Base-by-base conservation (phyloP, 345 rosid genomes). In the Cardamine chenopodiifolia region DNA sequence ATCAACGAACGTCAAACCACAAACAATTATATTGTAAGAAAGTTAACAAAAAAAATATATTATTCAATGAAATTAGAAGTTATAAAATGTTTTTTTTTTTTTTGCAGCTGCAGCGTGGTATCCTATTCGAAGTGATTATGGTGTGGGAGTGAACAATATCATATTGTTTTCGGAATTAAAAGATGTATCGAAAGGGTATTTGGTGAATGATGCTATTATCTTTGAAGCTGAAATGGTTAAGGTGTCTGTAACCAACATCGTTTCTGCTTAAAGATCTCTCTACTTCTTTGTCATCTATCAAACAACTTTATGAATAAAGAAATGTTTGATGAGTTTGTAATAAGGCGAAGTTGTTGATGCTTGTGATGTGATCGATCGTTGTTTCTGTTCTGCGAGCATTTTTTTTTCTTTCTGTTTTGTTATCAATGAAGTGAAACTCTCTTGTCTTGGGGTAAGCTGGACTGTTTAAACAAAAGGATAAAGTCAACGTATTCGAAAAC, bases 141-240 rank as follows among this genome's bases (percentile, higher is more conserved):
- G 70, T 20, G 68, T 48, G 58, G 74, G 85, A 76, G 68, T 68
- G 4, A 13, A 26, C 55, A 58, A 22, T 58, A 54, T 84, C 31
- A 79, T 82, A 57, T 4, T 28, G 32, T 35, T 77, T 1, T 6
- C 22, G 10, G 75, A 63, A 2, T 57, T 82, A 42, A 31, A 39
- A 0, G 61, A 79, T 23, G 0, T 60, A 29, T 68, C 79, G 1
- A 75, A 80, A 60, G 85, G 85, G 6, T 84, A 67, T 29, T 22
- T 77, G 32, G 44, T 71, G 70, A 54, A 63, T 32, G 83, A 82
- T 73, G 64, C 72, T 3, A 68, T 84, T 60, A 72, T 82, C 66
- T 75, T 82, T 64, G 83, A 82, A 84, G 83, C 77, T 47, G 76
- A 77, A 57, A 52, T 79, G 67, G 56, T 63, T 34, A 66, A 56